Evolutionary conservation across 306 rosid species (phyloP), one percentile per base, ranked within the genome.

Genomic region (Luffa acutangula): DNA sequence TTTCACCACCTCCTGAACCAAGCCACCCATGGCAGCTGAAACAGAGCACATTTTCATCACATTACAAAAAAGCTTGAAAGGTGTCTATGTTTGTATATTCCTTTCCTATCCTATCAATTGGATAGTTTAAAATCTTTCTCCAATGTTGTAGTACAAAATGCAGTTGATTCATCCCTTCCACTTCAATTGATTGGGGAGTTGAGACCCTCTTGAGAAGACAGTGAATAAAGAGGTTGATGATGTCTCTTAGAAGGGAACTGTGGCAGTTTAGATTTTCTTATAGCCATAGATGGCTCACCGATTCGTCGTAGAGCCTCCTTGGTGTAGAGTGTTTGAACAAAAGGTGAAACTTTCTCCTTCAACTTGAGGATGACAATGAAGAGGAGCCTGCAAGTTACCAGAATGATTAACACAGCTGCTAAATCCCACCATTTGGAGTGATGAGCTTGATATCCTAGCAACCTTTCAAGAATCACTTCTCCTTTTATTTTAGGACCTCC

Each of bases 391-490:
- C 76, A 87, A 49, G 84, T 39, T 20, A 91, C 41, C 76, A 89
- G 89, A 82, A 91, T 73, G 82, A 72, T 12, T 17, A 78, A 53
- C 31, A 94, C 87, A 36, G 91, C 95, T 42, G 86, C 95, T 10
- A 92, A 77, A 84, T 94, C 98, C 98, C 92, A 91, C 98, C 98
- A 94, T 81, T 94, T 91, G 12, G 97, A 92, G 73, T 87, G 80
- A 31, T 87, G 88, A 81, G 81, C 83, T 67, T 76, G 66, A 82
- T 91, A 74, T 4, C 98, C 97, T n/a, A 92, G 92, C 87, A 91
- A 70, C 39, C 58, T 84, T 65, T 54, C 77, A 48, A 92, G 90
- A 42, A 94, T 80, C 12, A 57, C 52, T 70, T 92, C 97, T 60
- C 97, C 97, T 82, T 87, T 91, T 82, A 94, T 80, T 80, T 90